phyloP scores from a whole-genome alignment of 495 filamentous ascomycete genomes.

The Neurospora cerealis region DNA sequence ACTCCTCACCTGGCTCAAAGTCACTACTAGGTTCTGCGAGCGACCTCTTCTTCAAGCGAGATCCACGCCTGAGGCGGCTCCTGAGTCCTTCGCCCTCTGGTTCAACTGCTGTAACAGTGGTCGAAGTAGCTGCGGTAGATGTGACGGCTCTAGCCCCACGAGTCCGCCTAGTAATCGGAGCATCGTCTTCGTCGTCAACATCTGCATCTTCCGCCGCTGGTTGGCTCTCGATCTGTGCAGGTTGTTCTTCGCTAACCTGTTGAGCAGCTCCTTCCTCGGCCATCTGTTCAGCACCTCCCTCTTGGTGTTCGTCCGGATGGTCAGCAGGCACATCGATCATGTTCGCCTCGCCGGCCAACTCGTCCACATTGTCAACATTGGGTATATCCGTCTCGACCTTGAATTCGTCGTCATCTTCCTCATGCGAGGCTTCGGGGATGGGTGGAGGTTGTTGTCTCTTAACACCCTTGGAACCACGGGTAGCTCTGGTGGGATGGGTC shows the following conservation, averaged over 20 bases:
- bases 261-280: constrained; percentile 6
- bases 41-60: constrained; percentile 38
- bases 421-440: constrained; percentile 49
- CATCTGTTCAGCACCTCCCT: neutral
- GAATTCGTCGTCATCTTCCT: constrained; percentile 15
- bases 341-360: constrained; percentile 1
- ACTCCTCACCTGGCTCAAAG: constrained; percentile 69
- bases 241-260: constrained; percentile 7
- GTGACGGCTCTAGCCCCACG: constrained; percentile 31
- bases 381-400: constrained; percentile 26
- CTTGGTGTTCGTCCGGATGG: neutral
- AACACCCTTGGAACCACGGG: constrained; percentile 52
- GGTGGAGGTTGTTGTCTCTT: constrained; percentile 45
- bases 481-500: constrained; percentile 32
- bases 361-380: constrained; percentile 12
- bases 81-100: constrained; percentile 20
- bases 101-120: constrained; percentile 27
- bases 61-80: constrained; percentile 40
- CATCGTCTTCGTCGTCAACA: constrained; percentile 62
- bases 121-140: constrained; percentile 6
- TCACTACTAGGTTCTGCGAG: constrained; percentile 67
- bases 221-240: constrained; percentile 21
- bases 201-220: constrained; percentile 40
- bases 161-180: constrained; percentile 44
- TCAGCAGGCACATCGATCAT: neutral